Evolutionary conservation across 2,329 filamentous ascomycete species (phyloP), one percentile per base, ranked within the genome.

Genomic region (Fusarium pseudocircinatum): DNA sequence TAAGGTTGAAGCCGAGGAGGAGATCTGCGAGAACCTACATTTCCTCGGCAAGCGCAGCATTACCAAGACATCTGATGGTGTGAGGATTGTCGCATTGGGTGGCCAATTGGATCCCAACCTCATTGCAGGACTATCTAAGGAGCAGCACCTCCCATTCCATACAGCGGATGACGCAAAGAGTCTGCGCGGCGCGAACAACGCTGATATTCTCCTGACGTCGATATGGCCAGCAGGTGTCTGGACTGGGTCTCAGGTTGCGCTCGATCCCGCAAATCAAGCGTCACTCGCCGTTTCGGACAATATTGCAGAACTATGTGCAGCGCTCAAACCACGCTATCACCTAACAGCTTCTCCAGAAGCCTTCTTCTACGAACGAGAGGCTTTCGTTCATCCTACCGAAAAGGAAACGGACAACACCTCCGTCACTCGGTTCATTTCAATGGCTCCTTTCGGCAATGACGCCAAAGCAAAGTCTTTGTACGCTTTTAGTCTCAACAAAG

Each of bases 271-370:
- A 16, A 85, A 86, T 9, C 81, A 85, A n/a, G 81, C 83, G 4
- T 82, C 87, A 8, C 85, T 91, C 1, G 76, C 84, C 28, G 87
- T 88, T 63, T 89, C 89, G n/a, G 87, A 91, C 60, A 90, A 91
- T 62, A 85, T 98, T 46, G 90, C 95, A 11, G 93, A 97, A 67
- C 87, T 99, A 16, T 96, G 93, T 78, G 87, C 91, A 6, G 84
- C 90, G 2, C 83, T 99, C 26, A 96, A 95, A 80, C 96, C 96
- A n/a, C 91, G 94, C 34, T 99, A 99, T 79, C 95, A 98, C 81
- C 91, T 98, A 78, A 91, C 94, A 4, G 86, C 89, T 7, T 93
- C 93, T 0, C 87, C 90, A 2, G 81, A 80, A 14, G 83, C 87
- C 12, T 91, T 91, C 77, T 96, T 93, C 82, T 98, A 92, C 80